A percentile compares a stretch with the other conserved stretches of the same genome.
phyloP scores from a whole-genome alignment of 352 stramenopile species.

The Globisporangium solare region DNA sequence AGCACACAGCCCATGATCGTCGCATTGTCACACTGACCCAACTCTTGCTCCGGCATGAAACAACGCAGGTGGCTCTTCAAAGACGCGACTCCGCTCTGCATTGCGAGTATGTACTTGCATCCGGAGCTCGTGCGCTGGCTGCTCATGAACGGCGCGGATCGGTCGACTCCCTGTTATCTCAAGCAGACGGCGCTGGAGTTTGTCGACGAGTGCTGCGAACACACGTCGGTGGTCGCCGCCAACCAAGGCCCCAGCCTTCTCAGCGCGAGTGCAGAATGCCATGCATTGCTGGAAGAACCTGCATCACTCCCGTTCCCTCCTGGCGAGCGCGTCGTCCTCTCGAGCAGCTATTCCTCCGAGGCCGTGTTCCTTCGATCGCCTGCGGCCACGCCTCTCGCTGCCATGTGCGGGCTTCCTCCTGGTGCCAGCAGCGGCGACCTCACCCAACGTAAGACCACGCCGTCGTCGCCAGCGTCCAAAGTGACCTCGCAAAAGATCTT shows the following conservation, averaged over 20 bases:
- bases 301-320: constrained; percentile 28
- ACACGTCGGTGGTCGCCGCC: constrained; percentile 11
- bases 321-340: constrained; percentile 22
- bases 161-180: constrained; percentile 43
- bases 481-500: constrained; percentile 35
- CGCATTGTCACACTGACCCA: no score
- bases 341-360: constrained; percentile 35
- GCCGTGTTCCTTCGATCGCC: constrained; percentile 29
- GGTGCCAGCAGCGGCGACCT: not conserved
- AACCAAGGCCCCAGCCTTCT: not conserved
- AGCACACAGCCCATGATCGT: no score
- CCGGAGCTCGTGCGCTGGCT: constrained; percentile 51
- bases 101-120: constrained; percentile 54
- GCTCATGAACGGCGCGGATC: constrained; percentile 51
- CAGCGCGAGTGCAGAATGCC: constrained; percentile 35
- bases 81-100: constrained; percentile 57
- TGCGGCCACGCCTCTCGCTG: constrained; percentile 13
- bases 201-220: constrained; percentile 52
- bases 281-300: constrained; percentile 29
- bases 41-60: not conserved
- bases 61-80: constrained; percentile 55
- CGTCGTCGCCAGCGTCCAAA: not conserved
- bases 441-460: not conserved
- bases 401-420: constrained; percentile 2
- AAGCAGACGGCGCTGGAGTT: constrained; percentile 41